These are phyloP conservation scores for Debaryomycetaceae sp. DNA, from an alignment of 1,139 yeast genomes.

Conservation along the genomic window DNA sequence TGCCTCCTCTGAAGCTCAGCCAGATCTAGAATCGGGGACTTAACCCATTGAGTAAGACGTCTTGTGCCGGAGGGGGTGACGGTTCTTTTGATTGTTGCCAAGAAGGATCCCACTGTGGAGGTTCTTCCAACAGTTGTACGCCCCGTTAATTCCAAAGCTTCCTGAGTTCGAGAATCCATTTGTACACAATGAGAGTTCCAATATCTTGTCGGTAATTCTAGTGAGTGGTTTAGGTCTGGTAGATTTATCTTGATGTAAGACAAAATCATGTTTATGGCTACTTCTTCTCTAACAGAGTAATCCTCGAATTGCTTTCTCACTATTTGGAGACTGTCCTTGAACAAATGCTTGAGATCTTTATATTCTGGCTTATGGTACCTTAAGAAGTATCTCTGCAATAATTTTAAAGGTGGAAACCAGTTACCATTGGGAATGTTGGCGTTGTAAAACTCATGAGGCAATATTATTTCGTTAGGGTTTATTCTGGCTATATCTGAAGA, in stretches of 20 bases:
- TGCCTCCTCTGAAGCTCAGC: constrained; percentile 60
- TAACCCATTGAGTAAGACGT: constrained; percentile 72
- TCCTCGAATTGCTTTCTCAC: constrained; percentile 55
- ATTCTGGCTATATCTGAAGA: constrained; percentile 62
- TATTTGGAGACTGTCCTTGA: constrained; percentile 49
- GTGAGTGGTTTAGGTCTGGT: constrained; percentile 36
- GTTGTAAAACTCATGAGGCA: constrained; percentile 35
- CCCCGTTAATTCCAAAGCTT: constrained; percentile 68
- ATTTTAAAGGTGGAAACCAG: constrained; percentile 61
- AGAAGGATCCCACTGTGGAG: constrained; percentile 62
- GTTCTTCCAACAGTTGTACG: constrained; percentile 54
- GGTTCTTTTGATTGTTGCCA: constrained; percentile 67
- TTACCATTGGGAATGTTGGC: constrained; percentile 37
- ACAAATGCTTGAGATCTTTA: constrained; percentile 29
- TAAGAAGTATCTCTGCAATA: constrained; percentile 57
- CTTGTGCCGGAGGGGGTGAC: constrained; percentile 81
- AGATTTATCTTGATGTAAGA: constrained; percentile 39
- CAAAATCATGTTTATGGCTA: constrained; percentile 43
- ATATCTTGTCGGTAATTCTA: constrained; percentile 37
- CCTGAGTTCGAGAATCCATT: constrained; percentile 79
- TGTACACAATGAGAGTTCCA: constrained; percentile 56
- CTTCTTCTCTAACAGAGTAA: constrained; percentile 42
- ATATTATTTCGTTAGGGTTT: constrained; percentile 62
- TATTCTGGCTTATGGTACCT: constrained; percentile 45
- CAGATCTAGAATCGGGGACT: constrained; percentile 69